These are phyloP conservation scores for Ophiocordyceps robertsii DNA, from an alignment of 2,329 filamentous ascomycete genomes.

Conservation along the genomic window DNA sequence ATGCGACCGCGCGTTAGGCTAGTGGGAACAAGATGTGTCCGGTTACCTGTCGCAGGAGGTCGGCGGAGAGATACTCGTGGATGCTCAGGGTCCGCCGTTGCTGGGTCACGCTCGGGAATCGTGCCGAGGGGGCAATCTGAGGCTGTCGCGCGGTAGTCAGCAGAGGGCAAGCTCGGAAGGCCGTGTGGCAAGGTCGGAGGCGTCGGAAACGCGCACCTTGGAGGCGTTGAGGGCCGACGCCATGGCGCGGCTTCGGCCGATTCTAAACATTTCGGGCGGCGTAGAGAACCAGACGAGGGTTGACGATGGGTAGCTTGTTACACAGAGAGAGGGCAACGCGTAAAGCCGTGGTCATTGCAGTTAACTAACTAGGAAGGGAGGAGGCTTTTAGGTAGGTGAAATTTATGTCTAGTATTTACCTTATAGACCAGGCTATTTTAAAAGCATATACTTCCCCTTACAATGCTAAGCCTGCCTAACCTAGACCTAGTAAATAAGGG, in stretches of 20 bases:
- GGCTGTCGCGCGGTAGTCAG: conserved; percentile 7
- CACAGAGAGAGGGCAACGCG: too few species aligned
- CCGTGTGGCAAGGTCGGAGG: conserved; percentile 3
- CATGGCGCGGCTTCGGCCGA: conserved; percentile 70
- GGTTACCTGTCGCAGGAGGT: conserved; percentile 64
- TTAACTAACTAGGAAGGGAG: too few species aligned
- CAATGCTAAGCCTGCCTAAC: too few species aligned
- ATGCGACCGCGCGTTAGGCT: conserved; percentile 1
- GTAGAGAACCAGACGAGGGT: conserved; percentile 2
- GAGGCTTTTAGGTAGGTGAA: too few species aligned
- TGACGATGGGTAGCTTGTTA: conserved; percentile 1
- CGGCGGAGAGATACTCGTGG: conserved; percentile 94
- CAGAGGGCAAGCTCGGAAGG: background rate
- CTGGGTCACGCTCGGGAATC: conserved; percentile 54
- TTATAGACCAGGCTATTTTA: too few species aligned
- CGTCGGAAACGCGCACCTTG: conserved; percentile 39
- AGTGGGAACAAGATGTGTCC: conserved; percentile 3
- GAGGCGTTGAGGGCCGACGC: conserved; percentile 66
- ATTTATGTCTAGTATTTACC: too few species aligned
- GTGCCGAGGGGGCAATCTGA: conserved; percentile 31
- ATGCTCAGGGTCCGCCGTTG: conserved; percentile 87
- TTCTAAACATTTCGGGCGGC: conserved; percentile 58
- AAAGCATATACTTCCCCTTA: too few species aligned
- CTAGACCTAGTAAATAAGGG: too few species aligned
- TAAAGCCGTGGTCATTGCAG: too few species aligned